phyloP scores from a whole-genome alignment of 768 basidiomycete species.

The Mycena floridula region DNA sequence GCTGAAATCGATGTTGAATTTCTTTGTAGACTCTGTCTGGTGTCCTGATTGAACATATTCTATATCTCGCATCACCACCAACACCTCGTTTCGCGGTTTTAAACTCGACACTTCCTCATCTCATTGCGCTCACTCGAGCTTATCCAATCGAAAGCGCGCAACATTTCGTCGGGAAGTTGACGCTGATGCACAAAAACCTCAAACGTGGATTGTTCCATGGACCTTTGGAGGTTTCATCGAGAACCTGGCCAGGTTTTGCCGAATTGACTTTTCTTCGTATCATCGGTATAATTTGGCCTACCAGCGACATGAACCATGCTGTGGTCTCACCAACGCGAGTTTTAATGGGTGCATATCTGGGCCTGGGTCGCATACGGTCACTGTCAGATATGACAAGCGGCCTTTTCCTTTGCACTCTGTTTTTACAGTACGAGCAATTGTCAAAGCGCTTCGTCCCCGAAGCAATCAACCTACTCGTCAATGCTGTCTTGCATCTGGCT shows the following conservation, averaged over 20 bases:
- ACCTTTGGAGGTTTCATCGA: constrained; percentile 49
- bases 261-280: constrained; percentile 80
- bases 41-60: constrained; percentile 83
- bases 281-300: constrained; percentile 83
- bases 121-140: constrained; percentile 68
- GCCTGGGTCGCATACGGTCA: constrained; percentile 72
- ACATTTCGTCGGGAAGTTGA: constrained; percentile 75
- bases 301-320: constrained; percentile 89
- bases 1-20: not conserved
- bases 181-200: constrained; percentile 92
- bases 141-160: constrained; percentile 80
- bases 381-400: constrained; percentile 76
- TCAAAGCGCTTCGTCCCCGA: constrained; percentile 91
- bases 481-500: constrained; percentile 65
- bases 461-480: constrained; percentile 74
- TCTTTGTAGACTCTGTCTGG: constrained; percentile 54
- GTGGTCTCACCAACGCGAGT: constrained; percentile 84
- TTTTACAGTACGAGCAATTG: constrained; percentile 76
- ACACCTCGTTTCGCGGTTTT: constrained; percentile 55
- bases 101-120: constrained; percentile 66
- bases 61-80: constrained; percentile 66
- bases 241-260: constrained; percentile 83
- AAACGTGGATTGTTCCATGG: constrained; percentile 74
- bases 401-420: constrained; percentile 81
- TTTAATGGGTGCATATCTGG: constrained; percentile 88